A percentile compares a stretch with the other conserved stretches of the same genome.
Conservation (phyloP, 2,329 filamentous ascomycete genomes). For the Fusarium temperatum region DNA sequence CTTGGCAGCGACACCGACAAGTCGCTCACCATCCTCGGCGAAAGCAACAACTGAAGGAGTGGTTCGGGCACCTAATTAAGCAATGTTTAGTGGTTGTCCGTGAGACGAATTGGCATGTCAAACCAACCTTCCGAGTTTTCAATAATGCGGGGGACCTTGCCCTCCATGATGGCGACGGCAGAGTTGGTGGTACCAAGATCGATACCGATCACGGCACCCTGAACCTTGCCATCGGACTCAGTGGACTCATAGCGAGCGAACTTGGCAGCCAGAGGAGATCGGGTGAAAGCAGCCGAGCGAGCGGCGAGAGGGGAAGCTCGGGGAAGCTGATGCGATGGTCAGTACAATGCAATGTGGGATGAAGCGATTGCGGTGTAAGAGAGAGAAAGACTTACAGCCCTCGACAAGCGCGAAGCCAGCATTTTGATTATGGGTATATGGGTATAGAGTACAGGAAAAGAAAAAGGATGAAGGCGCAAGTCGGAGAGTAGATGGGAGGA, state of each 20-base stretch:
- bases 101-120: constrained; percentile 8
- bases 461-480: constrained; percentile 45
- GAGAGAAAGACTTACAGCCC: constrained; percentile 70
- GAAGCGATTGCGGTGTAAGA: constrained; percentile 1
- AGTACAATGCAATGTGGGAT: constrained; percentile 9
- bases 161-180: constrained; percentile 97
- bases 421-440: constrained; percentile 61
- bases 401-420: constrained; percentile 76
- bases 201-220: constrained; percentile 97
- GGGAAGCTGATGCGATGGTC: constrained; percentile 68
- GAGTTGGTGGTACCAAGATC: constrained; percentile 99
- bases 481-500: constrained; percentile 46
- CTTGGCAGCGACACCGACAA: constrained; percentile 97
- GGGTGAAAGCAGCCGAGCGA: constrained; percentile 72
- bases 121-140: constrained; percentile 90
- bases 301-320: constrained; percentile 75
- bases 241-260: constrained; percentile 84
- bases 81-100: constrained; percentile 2
- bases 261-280: constrained; percentile 75
- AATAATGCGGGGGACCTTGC: constrained; percentile 93
- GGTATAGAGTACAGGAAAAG: constrained; percentile 50
- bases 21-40: constrained; percentile 91
- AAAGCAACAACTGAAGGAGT: constrained; percentile 90
- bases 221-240: constrained; percentile 72
- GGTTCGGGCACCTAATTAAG: constrained; percentile 49